These are phyloP conservation scores for Falciphora oryzae DNA, from an alignment of 2,329 filamentous ascomycete species.

Conservation along the genomic window DNA sequence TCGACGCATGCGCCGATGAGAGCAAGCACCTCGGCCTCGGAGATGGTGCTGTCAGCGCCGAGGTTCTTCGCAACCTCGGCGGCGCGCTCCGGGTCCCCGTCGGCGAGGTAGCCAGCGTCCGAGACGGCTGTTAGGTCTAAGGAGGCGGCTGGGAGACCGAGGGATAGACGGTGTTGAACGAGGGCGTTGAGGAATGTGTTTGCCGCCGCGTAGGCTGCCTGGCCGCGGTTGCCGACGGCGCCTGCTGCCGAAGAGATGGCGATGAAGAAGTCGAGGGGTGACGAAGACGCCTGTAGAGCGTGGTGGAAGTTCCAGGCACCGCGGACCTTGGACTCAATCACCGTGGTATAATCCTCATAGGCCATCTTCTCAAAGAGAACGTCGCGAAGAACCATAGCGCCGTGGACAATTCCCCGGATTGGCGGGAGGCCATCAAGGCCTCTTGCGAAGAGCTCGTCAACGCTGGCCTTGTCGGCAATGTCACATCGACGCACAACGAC, in stretches of 20 bases:
- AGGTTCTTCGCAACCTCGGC: conserved; percentile 27
- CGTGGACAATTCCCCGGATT: conserved; percentile 40
- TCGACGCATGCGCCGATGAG: conserved; percentile 16
- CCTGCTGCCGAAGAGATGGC: conserved; percentile 45
- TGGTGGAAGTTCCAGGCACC: conserved; percentile 39
- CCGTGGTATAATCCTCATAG: conserved; percentile 38
- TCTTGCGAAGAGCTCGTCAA: conserved; percentile 31
- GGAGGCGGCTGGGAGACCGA: conserved; percentile 29
- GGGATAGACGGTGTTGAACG: conserved; percentile 27
- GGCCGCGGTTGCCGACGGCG: conserved; percentile 45
- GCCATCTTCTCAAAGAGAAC: conserved; percentile 49
- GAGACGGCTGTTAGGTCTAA: conserved; percentile 47
- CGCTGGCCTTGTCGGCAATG: conserved; percentile 34
- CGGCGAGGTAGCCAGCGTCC: conserved; percentile 43
- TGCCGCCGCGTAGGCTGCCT: conserved; percentile 43
- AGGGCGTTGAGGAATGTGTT: conserved; percentile 35
- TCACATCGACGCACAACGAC: conserved; percentile 44
- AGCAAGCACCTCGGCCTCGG: conserved; percentile 17
- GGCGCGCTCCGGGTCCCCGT: conserved; percentile 40
- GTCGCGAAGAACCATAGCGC: conserved; percentile 43
- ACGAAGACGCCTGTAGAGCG: conserved; percentile 25
- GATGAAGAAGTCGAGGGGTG: conserved; percentile 44
- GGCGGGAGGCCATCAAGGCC: conserved; percentile 31
- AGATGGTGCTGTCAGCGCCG: conserved; percentile 21
- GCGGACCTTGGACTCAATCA: conserved; percentile 45